Evolutionary conservation across 495 filamentous ascomycete species (phyloP).

Genomic region (Xylaria curta): DNA sequence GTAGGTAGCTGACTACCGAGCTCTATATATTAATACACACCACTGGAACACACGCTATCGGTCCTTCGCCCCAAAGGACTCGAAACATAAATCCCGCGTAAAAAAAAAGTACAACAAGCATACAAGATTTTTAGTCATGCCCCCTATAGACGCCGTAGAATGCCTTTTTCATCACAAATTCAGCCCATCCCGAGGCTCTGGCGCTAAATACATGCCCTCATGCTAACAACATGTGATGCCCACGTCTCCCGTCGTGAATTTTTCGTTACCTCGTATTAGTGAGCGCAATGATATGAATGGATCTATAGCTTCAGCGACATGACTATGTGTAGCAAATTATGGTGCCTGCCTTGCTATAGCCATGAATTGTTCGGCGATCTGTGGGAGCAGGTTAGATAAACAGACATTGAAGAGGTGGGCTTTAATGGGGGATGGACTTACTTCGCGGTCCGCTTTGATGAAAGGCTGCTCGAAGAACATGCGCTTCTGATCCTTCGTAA

Average conservation of each 20-base stretch:
- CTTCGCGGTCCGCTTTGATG: constrained; percentile 86
- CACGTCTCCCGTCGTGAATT: constrained; percentile 4
- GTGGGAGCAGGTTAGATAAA: constrained; percentile 18
- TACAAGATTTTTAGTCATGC: constrained; percentile 23
- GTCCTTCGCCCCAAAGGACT: background rate
- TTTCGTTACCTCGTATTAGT: constrained; percentile 14
- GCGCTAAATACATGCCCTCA: constrained; percentile 17
- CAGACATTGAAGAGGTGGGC: constrained; percentile 13
- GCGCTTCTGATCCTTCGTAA: constrained; percentile 87
- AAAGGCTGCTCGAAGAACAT: constrained; percentile 92
- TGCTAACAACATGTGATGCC: background rate
- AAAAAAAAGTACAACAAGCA: constrained; percentile 10
- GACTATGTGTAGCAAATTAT: constrained; percentile 17
- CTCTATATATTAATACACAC: constrained; percentile 30
- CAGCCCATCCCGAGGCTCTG: constrained; percentile 11
- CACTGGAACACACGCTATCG: background rate
- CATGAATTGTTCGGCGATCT: constrained; percentile 53
- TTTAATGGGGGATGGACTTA: constrained; percentile 47
- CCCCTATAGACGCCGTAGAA: constrained; percentile 28
- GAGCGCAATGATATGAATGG: background rate
- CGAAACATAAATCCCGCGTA: background rate
- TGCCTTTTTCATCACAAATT: constrained; percentile 21
- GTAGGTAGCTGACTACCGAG: background rate
- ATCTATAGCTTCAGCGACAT: constrained; percentile 1
- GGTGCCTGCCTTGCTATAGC: constrained; percentile 43